A percentile compares a stretch with the other conserved stretches of the same genome.
phyloP scores from a whole-genome alignment of 2,329 filamentous ascomycete genomes.

The Aspergillus fumigatiaffinis region DNA sequence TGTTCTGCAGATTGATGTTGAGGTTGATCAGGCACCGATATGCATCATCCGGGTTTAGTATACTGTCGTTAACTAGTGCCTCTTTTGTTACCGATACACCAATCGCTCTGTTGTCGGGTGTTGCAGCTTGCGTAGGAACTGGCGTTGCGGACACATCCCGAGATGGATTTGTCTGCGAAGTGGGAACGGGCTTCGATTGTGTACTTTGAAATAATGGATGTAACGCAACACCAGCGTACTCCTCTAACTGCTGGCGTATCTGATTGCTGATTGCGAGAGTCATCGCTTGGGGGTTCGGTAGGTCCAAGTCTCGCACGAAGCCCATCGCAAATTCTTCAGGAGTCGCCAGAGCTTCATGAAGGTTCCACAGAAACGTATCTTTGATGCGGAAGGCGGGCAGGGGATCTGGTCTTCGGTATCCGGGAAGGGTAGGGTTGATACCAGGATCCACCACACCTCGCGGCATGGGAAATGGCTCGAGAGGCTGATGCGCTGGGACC shows the following conservation, averaged over 20 bases:
- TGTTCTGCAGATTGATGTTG: slow-evolving; percentile 86
- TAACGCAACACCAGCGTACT: slow-evolving; percentile 90
- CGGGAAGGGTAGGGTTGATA: slow-evolving; percentile 64
- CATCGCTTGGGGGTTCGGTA: slow-evolving; percentile 68
- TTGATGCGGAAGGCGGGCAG: slow-evolving; percentile 84
- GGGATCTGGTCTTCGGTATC: slow-evolving; percentile 74
- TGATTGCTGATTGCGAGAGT: slow-evolving; percentile 84
- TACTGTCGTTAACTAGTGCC: slow-evolving; percentile 58
- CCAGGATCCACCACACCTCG: slow-evolving; percentile 38
- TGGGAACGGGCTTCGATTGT: slow-evolving; percentile 22
- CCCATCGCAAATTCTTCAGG: slow-evolving; percentile 92
- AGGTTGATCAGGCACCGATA: slow-evolving; percentile 90
- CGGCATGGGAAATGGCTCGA: slow-evolving; percentile 46
- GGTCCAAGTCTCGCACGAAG: slow-evolving; percentile 87
- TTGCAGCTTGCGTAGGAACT: slow-evolving; percentile 45
- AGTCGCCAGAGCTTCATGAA: slow-evolving; percentile 89
- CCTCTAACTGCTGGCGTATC: slow-evolving; percentile 90
- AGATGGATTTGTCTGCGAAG: slow-evolving; percentile 38
- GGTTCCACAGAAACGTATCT: slow-evolving; percentile 96
- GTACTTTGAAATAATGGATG: slow-evolving; percentile 78
- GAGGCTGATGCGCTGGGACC: slow-evolving; percentile 63
- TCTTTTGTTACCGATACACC: slow-evolving; percentile 32
- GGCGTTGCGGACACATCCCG: slow-evolving; percentile 54
- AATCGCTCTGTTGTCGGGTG: slow-evolving; percentile 54
- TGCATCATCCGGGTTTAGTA: slow-evolving; percentile 86